Evolutionary conservation across 2,329 filamentous ascomycete species (phyloP), one percentile per base, ranked within the genome.

Genomic region (Monilinia aucupariae): DNA sequence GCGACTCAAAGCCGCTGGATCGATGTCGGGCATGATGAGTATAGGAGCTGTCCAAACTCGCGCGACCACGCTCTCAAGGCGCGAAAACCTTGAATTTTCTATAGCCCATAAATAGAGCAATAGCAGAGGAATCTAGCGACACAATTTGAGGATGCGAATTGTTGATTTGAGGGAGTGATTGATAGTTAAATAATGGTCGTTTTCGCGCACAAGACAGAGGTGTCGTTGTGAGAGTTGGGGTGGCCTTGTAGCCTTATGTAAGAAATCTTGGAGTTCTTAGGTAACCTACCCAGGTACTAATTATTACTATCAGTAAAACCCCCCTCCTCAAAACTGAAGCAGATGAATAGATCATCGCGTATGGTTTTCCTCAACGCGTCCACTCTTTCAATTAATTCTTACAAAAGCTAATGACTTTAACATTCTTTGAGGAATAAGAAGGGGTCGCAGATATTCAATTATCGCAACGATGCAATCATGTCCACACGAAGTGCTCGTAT

Each of bases 1-100:
- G 71, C 85, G 83, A 79, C 84, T 87, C 71, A 88, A 76, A 68
- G 85, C 85, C 78, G 85, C 84, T n/a, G 85, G 85, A 78, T 88
- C 85, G 77, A 88, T 88, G 77, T 88, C 85, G 71, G 85, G 85
- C 85, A 88, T 88, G 68, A 62, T 70, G 65, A 64, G 45, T 67
- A 67, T 69, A 67, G 68, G 45, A n/a, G 45, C 37, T 34, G 9
- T 58, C n/a, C 30, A 47, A 17, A 58, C 49, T 41, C 69, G 69
- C 68, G 66, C 65, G 64, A 61, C 59, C 63, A 65, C 66, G 68
- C 66, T 65, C 64, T 63, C 61, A 61, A 64, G 71, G 67, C 68
- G 70, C 71, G 68, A 70, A 64, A 67, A 65, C 63, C 59, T 51
- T 47, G 22, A n/a, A 39, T 49, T 48, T 53, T 15, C 67, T 70